These are phyloP conservation scores for Phlyctochytrium planicorne DNA, from an alignment of 192 early-diverging fungal species.

Conservation along the genomic window DNA sequence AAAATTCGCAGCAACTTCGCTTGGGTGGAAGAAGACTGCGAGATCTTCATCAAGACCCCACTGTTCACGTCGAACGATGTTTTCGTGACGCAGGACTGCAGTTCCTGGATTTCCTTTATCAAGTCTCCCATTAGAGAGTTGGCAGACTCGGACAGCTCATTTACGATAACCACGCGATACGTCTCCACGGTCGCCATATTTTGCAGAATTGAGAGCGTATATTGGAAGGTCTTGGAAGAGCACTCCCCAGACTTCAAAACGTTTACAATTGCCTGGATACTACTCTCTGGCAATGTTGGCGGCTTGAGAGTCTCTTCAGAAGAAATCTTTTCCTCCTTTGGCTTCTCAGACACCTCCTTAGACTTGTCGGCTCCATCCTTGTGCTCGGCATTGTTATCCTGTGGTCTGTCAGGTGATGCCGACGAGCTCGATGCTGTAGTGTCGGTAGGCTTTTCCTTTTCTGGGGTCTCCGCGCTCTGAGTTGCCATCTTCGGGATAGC, in stretches of 20 bases:
- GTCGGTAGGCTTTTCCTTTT: slow-evolving; percentile 26
- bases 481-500: no score
- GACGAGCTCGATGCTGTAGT: no score
- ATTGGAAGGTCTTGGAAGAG: slow-evolving; percentile 92
- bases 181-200: slow-evolving; percentile 68
- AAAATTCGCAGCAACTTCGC: slow-evolving; percentile 89
- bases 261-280: slow-evolving; percentile 82
- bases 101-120: no score
- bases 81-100: no score
- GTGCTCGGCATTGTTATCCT: no score
- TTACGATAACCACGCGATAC: slow-evolving; percentile 66
- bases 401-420: no score
- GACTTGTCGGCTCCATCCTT: no score
- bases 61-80: no score
- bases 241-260: slow-evolving; percentile 88
- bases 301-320: slow-evolving; percentile 54
- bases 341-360: no score
- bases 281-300: slow-evolving; percentile 79
- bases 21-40: slow-evolving; percentile 82
- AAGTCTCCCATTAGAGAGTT: no score
- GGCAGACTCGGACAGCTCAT: slow-evolving; percentile 74
- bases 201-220: slow-evolving; percentile 85
- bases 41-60: slow-evolving; percentile 79
- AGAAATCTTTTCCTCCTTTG: slow-evolving; percentile 2
- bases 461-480: slow-evolving; percentile 11